Base-by-base conservation (phyloP, 1,284 basidiomycete genomes). In the Rhodotorula sp. region DNA sequence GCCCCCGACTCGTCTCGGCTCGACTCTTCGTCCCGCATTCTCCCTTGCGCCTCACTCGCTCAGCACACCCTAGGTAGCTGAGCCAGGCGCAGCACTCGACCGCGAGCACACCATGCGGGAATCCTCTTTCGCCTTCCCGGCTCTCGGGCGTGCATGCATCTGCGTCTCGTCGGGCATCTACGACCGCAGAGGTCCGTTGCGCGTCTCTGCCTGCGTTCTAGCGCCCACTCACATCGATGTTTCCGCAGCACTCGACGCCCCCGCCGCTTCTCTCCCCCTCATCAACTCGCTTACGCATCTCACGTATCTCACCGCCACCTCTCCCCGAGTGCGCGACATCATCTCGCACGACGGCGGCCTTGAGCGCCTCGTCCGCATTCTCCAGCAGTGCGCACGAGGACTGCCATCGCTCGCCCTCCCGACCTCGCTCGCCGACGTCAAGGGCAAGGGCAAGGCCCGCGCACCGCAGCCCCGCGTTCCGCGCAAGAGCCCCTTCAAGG, bases 281-380 rank as follows among this genome's bases (percentile, higher is more conserved):
- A 91, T 97, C 85, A 98, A 97, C 84, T 97, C 95, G 59, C 89
- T 99, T 69, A 95, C 93, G 63, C 93, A 98, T 83, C 90, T 99
- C 70, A 92, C 92, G 63, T 97, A 97, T 83, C 90, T 99, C 77
- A 97, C 96, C 12, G 95, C 94, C 4, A 98, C 96, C 10, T 97
- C 94, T 0, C 95, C 96, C 7, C 89, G 95, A 72, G 98, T 99
- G 83, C 89, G 96, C 64, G 97, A 99, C 83, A 97, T 97, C 80
- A 91, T 99, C 86, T 96, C 94, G 56, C 89, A 92, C 85, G 96
- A 99, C 81, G 96, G 96, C 70, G 96, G 97, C 3, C 88, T 99
- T 54, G 96, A 99, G 81, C 89, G 95, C 41, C 89, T 99, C 52
- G 91, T 99, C 48, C 89, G 91, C 70, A 93, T 99, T 75, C 77